Base-by-base conservation (phyloP, 1,284 basidiomycete genomes). In the Trametes hirsuta region DNA sequence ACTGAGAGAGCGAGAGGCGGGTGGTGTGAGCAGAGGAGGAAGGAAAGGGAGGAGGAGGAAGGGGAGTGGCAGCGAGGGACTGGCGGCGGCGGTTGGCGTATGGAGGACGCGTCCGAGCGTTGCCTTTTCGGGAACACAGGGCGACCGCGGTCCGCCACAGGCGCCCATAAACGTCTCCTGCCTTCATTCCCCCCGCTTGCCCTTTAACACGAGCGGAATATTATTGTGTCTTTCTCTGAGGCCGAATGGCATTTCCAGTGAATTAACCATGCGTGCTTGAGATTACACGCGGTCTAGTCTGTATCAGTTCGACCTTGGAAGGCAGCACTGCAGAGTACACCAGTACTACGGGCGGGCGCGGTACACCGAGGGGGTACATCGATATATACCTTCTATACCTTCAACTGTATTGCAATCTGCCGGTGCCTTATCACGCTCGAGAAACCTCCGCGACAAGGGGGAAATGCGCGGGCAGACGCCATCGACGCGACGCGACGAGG, bases 91-190 rank as follows among this genome's bases (percentile, higher is more conserved):
- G n/a, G 55, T 39, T 34, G 30, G 60, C 41, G 42, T 37, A 21
- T 12, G 35, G 44, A 36, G 55, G 63, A 64, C 66, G 66, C 66
- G 63, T 67, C 66, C 45, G 47, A 30, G 56, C 52, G 12, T 22
- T 59, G 36, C 65, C 65, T 47, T 35, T 59, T 67, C 24, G 48
- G 65, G 65, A 35, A 42, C 6, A 2, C 22, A 14, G 46, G 50
- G 45, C 54, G 40, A 42, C 50, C 54, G 24, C 50, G 50, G 25
- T 44, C 24, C 50, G 15, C 10, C 9, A n/a, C 34, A 54, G 41
- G 39, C 58, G 58, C 58, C 45, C 53, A 18, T 40, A 18, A 40
- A 18, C 39, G 39, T 11, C 14, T 11, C 14, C n/a, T 11, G 14
- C 39, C 14, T 40, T 18, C 39, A 40, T 40, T 40, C 39, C n/a